phyloP scores from a whole-genome alignment of 2,329 filamentous ascomycete species.

The Xenoacremonium recifei region DNA sequence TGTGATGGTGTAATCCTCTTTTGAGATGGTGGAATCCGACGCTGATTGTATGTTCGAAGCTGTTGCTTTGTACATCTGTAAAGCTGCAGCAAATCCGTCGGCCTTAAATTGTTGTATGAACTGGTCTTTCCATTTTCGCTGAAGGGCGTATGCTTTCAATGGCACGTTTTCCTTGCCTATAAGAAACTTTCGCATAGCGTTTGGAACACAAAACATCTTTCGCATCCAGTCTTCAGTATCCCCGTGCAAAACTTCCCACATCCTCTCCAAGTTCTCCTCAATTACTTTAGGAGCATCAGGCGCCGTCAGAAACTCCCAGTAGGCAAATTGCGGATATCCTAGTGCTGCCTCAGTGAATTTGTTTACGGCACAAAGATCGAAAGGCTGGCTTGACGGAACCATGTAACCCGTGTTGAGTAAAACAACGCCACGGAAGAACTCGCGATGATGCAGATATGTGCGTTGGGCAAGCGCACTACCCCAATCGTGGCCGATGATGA shows the following conservation, averaged over 20 bases:
- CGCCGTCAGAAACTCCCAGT: constrained; percentile 10
- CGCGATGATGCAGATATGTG: constrained; percentile 4
- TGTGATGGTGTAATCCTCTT: constrained; percentile 2
- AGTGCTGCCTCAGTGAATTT: background rate
- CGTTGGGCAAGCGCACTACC: constrained; percentile 7
- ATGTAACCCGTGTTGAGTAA: constrained; percentile 11
- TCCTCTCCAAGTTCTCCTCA: constrained; percentile 8
- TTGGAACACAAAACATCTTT: constrained; percentile 11
- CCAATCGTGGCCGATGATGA: constrained; percentile 13
- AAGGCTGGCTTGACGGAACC: constrained; percentile 6
- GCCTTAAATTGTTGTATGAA: constrained; percentile 7
- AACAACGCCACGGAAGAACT: constrained; percentile 5
- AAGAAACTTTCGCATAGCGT: constrained; percentile 10
- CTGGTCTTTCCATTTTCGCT: constrained; percentile 3
- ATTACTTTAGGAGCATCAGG: constrained; percentile 8
- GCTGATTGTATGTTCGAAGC: constrained; percentile 6
- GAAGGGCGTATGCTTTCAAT: constrained; percentile 3
- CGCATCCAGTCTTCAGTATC: constrained; percentile 9
- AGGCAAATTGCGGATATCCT: constrained; percentile 10
- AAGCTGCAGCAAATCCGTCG: constrained; percentile 4
- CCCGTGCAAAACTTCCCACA: constrained; percentile 11
- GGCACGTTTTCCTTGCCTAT: constrained; percentile 6
- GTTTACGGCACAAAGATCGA: constrained; percentile 7
- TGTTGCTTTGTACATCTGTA: constrained; percentile 11
- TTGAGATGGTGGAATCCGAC: constrained; percentile 3